Base-by-base conservation (phyloP, 495 filamentous ascomycete genomes). In the Talaromyces stipitatus region DNA sequence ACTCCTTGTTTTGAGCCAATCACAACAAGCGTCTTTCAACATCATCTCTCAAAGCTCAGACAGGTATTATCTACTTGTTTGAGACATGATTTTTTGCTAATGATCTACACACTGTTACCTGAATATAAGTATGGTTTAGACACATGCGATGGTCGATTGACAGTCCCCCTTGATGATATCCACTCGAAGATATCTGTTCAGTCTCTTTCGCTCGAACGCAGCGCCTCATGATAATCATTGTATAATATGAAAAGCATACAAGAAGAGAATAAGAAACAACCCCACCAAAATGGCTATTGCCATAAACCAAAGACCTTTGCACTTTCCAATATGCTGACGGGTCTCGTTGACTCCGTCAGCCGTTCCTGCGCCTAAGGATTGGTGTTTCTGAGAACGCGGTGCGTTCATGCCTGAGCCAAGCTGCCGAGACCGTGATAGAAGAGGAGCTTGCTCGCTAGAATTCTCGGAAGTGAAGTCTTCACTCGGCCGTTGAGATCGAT, bases 251-350 rank as follows among this genome's bases (percentile, higher is more conserved):
- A 71, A 70, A 12, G 60, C 58, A 55, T 67, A 72, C 57, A 69
- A 61, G 50, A 70, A 72, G 8, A 69, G 68, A 50, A 63, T 67
- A 2, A 72, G 54, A 51, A 72, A 69, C 64, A 72, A 67, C 45
- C 60, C 54, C 33, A 67, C 36, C 14, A 72, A 48, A 22, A 69
- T 47, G 27, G 68, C 9, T 22, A 66, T 60, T 16, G 69, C 66
- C 30, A 61, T 10, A 29, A 65, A 66, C 64, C 63, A 71, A 30
- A 74, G 55, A 55, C 58, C 66, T 58, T 63, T 67, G 33, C 64
- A 67, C 68, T 69, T 63, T 70, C 68, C 62, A n/a, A 55, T 50
- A 46, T 51, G 48, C 27, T 55, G 54, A 14, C 26, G 36, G 2
- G 23, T 27, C 20, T 55, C 33, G 26, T 46, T 51, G 24, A 51